Base-by-base conservation (phyloP, 768 basidiomycete species). In the Collybiopsis confluens region DNA sequence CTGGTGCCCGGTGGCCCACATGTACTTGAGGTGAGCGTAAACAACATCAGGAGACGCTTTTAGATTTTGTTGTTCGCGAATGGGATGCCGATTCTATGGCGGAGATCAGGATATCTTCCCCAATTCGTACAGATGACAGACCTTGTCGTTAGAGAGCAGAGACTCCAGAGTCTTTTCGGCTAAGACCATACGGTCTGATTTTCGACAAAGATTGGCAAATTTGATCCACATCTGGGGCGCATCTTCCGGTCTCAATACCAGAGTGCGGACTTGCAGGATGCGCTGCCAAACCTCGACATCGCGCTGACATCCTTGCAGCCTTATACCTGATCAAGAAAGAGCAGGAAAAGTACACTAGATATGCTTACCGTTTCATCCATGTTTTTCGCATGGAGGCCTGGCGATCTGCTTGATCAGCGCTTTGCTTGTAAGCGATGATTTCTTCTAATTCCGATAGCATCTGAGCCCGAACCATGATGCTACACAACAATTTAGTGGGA, bases 231-330 rank as follows among this genome's bases (percentile, higher is more conserved):
- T 98, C 43, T 90, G 82, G 41, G 90, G 92, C 65, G 98, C 94
- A 58, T 97, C 93, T 58, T 90, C 90, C 0, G 97, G 96, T 41
- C 83, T 90, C 24, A 98, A 76, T 20, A 99, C 94, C 49, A 98
- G 78, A 0, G 95, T 92, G 50, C 97, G 83, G 45, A 99, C 93
- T 75, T 98, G 96, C 8, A 99, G 75, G 51, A 98, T 91, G 18
- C 96, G 85, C 67, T 98, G 97, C 97, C 97, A 99, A 4, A 97
- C 93, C 69, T 99, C 97, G 30, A 98, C 96, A 62, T 98, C 97
- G 21, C 92, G 92, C 64, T 98, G 94, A 69, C 95, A 98, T 1
- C 94, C 97, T 73, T 92, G 88, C 37, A 99, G 70, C 55, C 95
- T 95, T 56, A 26, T 4, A 53, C 45, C 52, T 13, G 18, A 47